These are phyloP conservation scores for Xylaria scruposa DNA, from an alignment of 495 filamentous ascomycete species.

Conservation along the genomic window DNA sequence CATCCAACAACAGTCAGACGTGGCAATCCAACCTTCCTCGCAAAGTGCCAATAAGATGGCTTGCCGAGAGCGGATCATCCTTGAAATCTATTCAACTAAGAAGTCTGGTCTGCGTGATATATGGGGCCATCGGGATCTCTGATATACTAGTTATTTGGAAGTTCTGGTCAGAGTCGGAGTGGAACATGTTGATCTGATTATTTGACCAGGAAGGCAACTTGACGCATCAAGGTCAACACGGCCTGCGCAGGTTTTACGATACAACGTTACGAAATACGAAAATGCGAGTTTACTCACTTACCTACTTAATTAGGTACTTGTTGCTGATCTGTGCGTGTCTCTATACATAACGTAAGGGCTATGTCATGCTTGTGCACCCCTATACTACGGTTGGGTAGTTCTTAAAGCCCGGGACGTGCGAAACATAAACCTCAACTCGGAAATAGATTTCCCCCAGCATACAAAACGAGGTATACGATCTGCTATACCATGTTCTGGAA, in stretches of 20 bases:
- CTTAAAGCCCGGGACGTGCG: background rate
- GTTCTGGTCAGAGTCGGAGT: background rate
- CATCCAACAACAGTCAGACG: background rate
- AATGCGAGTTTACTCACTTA: too few species aligned
- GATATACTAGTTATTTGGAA: background rate
- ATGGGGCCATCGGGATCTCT: background rate
- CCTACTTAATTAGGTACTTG: background rate
- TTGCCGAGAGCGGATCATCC: background rate
- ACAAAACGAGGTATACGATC: background rate
- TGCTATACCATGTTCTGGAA: conserved; percentile 4
- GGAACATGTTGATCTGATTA: background rate
- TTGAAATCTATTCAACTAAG: background rate
- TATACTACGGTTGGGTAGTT: background rate
- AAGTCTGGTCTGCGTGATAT: conserved; percentile 6
- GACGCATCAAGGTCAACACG: background rate
- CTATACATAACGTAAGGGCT: background rate
- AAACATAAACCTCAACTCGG: background rate
- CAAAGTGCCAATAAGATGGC: too few species aligned
- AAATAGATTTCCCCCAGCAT: background rate
- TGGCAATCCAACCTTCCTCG: background rate
- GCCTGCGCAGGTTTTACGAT: too few species aligned
- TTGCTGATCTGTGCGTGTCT: background rate
- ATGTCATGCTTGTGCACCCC: background rate
- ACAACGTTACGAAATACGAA: background rate
- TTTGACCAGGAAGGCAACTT: background rate